Percentiles rank a stretch among this genome's conserved stretches.
These are phyloP conservation scores for Penicillium cosmopolitanum DNA, from an alignment of 495 filamentous ascomycete species.

Conservation along the genomic window DNA sequence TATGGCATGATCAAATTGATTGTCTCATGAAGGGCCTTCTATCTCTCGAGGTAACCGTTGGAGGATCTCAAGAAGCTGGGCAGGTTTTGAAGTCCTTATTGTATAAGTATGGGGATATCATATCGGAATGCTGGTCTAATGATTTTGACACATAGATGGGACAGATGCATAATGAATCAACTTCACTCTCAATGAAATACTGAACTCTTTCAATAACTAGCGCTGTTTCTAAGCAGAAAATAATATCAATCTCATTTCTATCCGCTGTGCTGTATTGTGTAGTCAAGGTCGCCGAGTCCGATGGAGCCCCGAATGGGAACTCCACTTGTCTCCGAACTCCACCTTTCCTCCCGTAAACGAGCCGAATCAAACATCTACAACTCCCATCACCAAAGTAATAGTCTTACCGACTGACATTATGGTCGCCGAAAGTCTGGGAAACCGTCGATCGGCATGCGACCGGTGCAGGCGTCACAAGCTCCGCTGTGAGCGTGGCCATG, in stretches of 20 bases:
- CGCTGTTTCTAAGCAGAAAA: too few species aligned
- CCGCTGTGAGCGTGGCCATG: slow-evolving; percentile 6
- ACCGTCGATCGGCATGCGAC: slow-evolving; percentile 9
- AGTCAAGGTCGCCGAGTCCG: background rate
- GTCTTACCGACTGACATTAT: background rate
- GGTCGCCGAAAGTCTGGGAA: background rate
- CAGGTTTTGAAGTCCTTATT: slow-evolving; percentile 15
- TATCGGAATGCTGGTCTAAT: slow-evolving; percentile 31
- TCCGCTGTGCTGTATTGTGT: too few species aligned
- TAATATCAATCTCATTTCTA: too few species aligned
- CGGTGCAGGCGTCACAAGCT: slow-evolving; percentile 12
- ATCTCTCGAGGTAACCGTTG: slow-evolving; percentile 30
- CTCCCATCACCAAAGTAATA: background rate
- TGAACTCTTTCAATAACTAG: too few species aligned
- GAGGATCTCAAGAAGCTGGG: slow-evolving; percentile 27
- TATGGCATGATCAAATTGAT: slow-evolving; percentile 21
- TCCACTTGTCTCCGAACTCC: slow-evolving; percentile 5
- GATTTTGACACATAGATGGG: slow-evolving; percentile 18
- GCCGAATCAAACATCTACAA: background rate
- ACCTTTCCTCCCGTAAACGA: background rate
- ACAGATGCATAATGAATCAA: background rate
- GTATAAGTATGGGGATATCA: slow-evolving; percentile 24
- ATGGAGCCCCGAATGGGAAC: background rate
- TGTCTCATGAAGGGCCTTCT: slow-evolving; percentile 26
- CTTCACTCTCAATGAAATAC: background rate